phyloP scores from a whole-genome alignment of 768 basidiomycete species.

The Termitomyces sp. region DNA sequence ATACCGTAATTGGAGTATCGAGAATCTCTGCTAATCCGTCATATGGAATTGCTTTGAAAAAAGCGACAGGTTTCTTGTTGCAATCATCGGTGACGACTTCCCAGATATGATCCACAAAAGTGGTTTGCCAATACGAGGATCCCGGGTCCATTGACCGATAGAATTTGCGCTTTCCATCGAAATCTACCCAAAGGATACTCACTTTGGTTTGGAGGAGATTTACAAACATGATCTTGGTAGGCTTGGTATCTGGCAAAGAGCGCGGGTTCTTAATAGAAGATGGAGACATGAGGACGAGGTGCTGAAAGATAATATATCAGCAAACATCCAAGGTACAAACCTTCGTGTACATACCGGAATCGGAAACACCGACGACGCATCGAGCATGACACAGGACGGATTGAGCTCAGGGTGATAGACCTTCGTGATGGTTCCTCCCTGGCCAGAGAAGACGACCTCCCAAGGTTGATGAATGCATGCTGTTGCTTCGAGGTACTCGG shows the following conservation, averaged over 20 bases:
- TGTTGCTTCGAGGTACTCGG: background rate
- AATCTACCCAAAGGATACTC: conserved; percentile 3
- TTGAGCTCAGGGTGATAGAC: background rate
- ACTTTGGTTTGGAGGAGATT: conserved; percentile 5
- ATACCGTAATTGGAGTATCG: background rate
- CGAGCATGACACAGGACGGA: background rate
- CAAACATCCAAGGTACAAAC: background rate
- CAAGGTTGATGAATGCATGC: conserved; percentile 3
- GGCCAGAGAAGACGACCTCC: conserved; percentile 3
- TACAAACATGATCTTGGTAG: conserved; percentile 8
- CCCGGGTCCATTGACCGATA: conserved; percentile 2
- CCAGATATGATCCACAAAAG: conserved; percentile 11
- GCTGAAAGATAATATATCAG: background rate
- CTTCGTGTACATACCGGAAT: background rate
- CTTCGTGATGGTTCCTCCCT: background rate
- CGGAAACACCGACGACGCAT: background rate
- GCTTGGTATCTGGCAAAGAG: background rate
- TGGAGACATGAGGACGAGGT: background rate
- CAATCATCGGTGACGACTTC: background rate
- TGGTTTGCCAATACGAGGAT: background rate
- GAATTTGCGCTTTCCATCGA: background rate
- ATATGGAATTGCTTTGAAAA: conserved; percentile 1
- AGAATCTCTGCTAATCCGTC: background rate
- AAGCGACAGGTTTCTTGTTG: background rate
- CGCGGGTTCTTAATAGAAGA: background rate